These are phyloP conservation scores for Elsinoe necatrix DNA, from an alignment of 2,329 filamentous ascomycete genomes.

Conservation along the genomic window DNA sequence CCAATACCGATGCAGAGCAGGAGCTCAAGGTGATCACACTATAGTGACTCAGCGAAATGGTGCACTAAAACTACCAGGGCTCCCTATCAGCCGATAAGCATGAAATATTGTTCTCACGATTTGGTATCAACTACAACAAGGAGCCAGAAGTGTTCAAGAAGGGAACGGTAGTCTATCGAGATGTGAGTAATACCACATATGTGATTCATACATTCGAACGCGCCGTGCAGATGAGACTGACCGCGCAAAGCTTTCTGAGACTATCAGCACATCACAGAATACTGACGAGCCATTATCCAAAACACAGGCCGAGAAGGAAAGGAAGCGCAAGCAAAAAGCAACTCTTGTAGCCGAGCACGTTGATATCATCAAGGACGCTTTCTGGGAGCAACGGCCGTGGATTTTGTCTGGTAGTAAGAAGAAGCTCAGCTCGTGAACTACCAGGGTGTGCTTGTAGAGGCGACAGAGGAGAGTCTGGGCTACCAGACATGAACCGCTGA, in stretches of 20 bases:
- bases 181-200: slow-evolving; percentile 24
- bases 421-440: background rate
- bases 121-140: slow-evolving; percentile 95
- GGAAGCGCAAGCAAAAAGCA: slow-evolving; percentile 72
- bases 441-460: too few species aligned
- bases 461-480: too few species aligned
- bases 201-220: too few species aligned
- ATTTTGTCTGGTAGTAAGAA: slow-evolving; percentile 15
- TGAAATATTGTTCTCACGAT: slow-evolving; percentile 83
- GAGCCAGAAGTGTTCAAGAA: slow-evolving; percentile 89
- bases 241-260: background rate
- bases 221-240: background rate
- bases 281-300: slow-evolving; percentile 54
- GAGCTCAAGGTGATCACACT: slow-evolving; percentile 55
- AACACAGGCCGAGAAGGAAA: slow-evolving; percentile 74
- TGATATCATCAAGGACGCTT: slow-evolving; percentile 91
- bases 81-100: slow-evolving; percentile 85
- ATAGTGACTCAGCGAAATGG: background rate
- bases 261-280: background rate
- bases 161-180: slow-evolving; percentile 77
- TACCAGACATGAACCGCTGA: too few species aligned
- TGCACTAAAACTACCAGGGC: slow-evolving; percentile 46
- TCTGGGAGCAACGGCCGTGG: slow-evolving; percentile 77
- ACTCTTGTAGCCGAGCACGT: slow-evolving; percentile 73
- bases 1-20: slow-evolving; percentile 69